Evolutionary conservation across 768 basidiomycete genomes (phyloP).

Genomic region (Phanerodontia chrysosporium): DNA sequence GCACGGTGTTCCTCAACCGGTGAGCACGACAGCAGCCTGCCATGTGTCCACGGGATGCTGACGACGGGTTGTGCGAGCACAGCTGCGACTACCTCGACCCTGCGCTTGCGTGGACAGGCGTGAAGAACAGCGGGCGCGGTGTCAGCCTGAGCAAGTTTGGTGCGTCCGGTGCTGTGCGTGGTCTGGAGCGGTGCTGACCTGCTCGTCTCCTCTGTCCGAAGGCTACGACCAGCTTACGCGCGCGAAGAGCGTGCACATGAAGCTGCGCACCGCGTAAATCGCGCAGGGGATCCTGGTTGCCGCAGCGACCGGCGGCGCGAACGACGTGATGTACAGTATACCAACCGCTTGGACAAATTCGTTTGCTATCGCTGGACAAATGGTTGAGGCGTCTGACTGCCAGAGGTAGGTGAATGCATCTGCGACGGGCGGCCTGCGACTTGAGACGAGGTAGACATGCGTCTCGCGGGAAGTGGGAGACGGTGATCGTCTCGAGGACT

Average conservation of each 20-base stretch:
- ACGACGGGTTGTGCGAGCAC: not conserved
- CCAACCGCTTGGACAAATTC: not conserved
- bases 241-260: constrained; percentile 81
- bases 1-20: constrained; percentile 93
- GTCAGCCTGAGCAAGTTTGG: constrained; percentile 89
- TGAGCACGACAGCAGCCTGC: constrained; percentile 29
- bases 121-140: constrained; percentile 90
- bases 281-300: not conserved
- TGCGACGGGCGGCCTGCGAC: too few relatives aligned
- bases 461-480: too few relatives aligned
- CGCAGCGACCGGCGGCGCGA: not conserved
- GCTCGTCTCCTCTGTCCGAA: constrained; percentile 22
- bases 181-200: not conserved
- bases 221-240: constrained; percentile 85
- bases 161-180: constrained; percentile 30
- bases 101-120: constrained; percentile 90
- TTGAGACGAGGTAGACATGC: too few relatives aligned
- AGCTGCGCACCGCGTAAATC: constrained; percentile 48
- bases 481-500: too few relatives aligned
- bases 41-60: too few relatives aligned
- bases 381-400: too few relatives aligned
- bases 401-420: too few relatives aligned
- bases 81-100: constrained; percentile 92
- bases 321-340: not conserved
- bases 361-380: too few relatives aligned